These are phyloP conservation scores for Annulohypoxylon nitens DNA, from an alignment of 495 filamentous ascomycete species.

Conservation along the genomic window DNA sequence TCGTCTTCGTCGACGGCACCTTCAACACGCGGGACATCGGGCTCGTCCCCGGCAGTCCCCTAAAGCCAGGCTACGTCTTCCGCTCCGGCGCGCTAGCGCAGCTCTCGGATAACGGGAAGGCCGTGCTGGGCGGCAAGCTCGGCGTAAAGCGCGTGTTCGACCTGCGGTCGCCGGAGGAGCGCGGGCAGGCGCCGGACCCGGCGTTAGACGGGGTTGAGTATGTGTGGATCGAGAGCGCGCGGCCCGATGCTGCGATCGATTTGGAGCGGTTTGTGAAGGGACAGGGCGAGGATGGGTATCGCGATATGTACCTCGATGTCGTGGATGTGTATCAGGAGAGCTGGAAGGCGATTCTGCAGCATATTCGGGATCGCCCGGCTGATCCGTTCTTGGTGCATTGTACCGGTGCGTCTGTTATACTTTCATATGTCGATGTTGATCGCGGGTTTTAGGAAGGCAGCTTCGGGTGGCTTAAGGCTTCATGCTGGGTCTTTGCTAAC, in stretches of 20 bases:
- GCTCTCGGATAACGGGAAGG: slow-evolving; percentile 52
- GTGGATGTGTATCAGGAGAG: slow-evolving; percentile 53
- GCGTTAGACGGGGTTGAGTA: slow-evolving; percentile 57
- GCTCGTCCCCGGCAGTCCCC: slow-evolving; percentile 56
- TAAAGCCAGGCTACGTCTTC: slow-evolving; percentile 63
- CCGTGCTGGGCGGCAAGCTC: slow-evolving; percentile 55
- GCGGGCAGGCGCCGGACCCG: slow-evolving; percentile 52
- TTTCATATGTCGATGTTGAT: neutral
- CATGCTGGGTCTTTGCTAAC: slow-evolving; percentile 21
- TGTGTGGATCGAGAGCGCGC: slow-evolving; percentile 52
- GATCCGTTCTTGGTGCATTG: slow-evolving; percentile 61
- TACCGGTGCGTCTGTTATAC: slow-evolving; percentile 61
- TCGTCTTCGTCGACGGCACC: slow-evolving; percentile 64
- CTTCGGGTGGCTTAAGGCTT: neutral
- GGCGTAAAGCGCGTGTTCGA: slow-evolving; percentile 61
- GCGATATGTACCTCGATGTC: slow-evolving; percentile 59
- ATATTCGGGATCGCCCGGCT: slow-evolving; percentile 50
- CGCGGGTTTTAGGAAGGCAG: neutral
- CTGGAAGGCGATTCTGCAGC: slow-evolving; percentile 56
- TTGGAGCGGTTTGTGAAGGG: slow-evolving; percentile 56
- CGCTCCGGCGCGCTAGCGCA: slow-evolving; percentile 64
- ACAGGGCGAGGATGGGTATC: slow-evolving; percentile 56
- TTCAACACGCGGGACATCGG: slow-evolving; percentile 70
- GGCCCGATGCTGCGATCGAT: slow-evolving; percentile 51
- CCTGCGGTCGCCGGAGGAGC: slow-evolving; percentile 57